A percentile compares a stretch with the other conserved stretches of the same genome.
These are phyloP conservation scores for Boletellus ananiceps DNA, from an alignment of 768 basidiomycete genomes.

Conservation along the genomic window DNA sequence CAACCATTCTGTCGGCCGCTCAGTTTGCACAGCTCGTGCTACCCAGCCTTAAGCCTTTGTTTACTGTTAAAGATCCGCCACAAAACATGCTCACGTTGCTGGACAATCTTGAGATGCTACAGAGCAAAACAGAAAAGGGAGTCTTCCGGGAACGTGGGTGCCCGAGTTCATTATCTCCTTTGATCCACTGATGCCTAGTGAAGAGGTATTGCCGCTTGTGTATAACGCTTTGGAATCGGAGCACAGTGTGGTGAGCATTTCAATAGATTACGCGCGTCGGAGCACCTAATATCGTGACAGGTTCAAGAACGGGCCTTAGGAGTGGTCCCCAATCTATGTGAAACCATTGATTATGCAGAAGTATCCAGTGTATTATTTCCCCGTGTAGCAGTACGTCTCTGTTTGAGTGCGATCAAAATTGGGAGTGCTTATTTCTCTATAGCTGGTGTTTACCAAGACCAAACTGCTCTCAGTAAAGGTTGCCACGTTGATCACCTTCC, in stretches of 20 bases:
- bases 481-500: conserved; percentile 75
- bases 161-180: not conserved
- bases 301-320: conserved; percentile 90
- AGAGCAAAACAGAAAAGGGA: conserved; percentile 81
- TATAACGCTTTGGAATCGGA: conserved; percentile 98
- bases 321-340: conserved; percentile 81
- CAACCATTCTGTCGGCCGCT: conserved; percentile 63
- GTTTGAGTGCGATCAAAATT: conserved; percentile 6
- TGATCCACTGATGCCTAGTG: conserved; percentile 2
- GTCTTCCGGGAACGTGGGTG: conserved; percentile 85
- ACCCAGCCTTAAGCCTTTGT: conserved; percentile 86
- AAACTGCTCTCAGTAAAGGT: conserved; percentile 89
- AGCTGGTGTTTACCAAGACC: conserved; percentile 94
- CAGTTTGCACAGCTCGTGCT: conserved; percentile 83
- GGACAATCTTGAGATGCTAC: conserved; percentile 83
- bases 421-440: conserved; percentile 13
- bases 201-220: conserved; percentile 93
- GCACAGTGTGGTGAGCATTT: conserved; percentile 60
- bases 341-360: conserved; percentile 92
- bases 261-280: not conserved
- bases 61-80: conserved; percentile 88
- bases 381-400: conserved; percentile 73
- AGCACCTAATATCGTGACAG: conserved; percentile 33
- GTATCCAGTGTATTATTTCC: conserved; percentile 88
- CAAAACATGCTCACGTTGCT: conserved; percentile 94